These are phyloP conservation scores for Aspergillus baeticus DNA, from an alignment of 495 filamentous ascomycete species.

Conservation along the genomic window DNA sequence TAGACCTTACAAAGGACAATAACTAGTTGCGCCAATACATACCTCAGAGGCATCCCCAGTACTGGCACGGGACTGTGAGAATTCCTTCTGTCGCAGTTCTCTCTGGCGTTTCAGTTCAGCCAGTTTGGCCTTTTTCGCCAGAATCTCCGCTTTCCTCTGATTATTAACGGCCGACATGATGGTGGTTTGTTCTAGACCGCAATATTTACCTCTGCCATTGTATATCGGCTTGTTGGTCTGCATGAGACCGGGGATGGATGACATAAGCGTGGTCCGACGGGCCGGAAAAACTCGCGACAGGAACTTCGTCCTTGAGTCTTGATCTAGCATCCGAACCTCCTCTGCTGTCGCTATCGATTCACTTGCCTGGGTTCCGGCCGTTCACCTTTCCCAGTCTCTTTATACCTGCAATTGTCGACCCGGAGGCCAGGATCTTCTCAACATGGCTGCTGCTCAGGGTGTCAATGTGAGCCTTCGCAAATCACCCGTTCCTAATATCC, in stretches of 20 bases:
- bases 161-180: conserved; percentile 56
- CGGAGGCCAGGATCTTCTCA: conserved; percentile 29
- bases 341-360: conserved; percentile 13
- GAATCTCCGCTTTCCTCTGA: conserved; percentile 88
- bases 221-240: background rate
- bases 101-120: conserved; percentile 92
- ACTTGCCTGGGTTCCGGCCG: conserved; percentile 32
- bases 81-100: conserved; percentile 74
- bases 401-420: conserved; percentile 25
- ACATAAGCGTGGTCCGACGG: conserved; percentile 46
- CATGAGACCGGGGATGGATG: conserved; percentile 30
- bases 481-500: background rate
- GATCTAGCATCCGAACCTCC: conserved; percentile 26
- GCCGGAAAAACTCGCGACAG: conserved; percentile 55
- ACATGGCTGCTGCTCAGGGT: conserved; percentile 49
- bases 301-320: conserved; percentile 37
- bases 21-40: conserved; percentile 13
- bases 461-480: conserved; percentile 46
- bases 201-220: conserved; percentile 25
- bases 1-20: no score
- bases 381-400: conserved; percentile 20
- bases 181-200: conserved; percentile 6
- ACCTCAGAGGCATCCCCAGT: conserved; percentile 59
- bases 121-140: conserved; percentile 90
- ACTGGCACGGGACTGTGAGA: conserved; percentile 60